phyloP scores from a whole-genome alignment of 2,329 filamentous ascomycete genomes.

The Aspergillus ibericus region DNA sequence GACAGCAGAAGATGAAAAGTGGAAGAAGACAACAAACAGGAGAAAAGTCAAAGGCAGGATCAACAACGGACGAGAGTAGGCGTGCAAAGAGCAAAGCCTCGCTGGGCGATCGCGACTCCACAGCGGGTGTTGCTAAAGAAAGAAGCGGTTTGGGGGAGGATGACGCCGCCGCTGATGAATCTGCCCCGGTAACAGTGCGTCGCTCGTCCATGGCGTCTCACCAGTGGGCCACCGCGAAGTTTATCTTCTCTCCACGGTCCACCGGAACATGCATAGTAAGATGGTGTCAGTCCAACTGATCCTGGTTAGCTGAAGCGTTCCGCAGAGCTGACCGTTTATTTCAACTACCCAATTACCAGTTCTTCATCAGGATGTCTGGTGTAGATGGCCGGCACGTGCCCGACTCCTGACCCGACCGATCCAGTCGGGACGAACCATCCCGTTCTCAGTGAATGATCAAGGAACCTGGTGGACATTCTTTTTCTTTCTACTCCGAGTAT shows the following conservation, averaged over 20 bases:
- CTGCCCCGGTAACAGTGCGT: background rate
- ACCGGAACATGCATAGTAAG: background rate
- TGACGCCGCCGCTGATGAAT: constrained; percentile 6
- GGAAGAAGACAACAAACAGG: constrained; percentile 5
- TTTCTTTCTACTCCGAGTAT: no score
- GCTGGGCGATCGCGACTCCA: constrained; percentile 18
- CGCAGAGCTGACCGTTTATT: no score
- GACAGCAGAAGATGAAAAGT: background rate
- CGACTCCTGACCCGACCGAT: no score
- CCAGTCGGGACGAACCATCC: no score
- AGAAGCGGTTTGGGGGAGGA: constrained; percentile 9
- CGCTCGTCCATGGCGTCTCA: background rate
- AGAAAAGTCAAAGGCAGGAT: background rate
- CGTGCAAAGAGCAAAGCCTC: constrained; percentile 14
- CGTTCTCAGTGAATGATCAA: no score
- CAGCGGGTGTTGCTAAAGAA: constrained; percentile 25
- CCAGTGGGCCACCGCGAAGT: background rate
- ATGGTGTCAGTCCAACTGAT: background rate
- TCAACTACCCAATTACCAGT: no score
- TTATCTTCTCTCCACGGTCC: background rate
- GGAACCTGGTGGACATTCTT: no score
- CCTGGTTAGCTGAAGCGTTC: background rate
- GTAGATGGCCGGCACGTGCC: no score
- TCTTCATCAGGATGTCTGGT: no score
- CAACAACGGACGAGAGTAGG: background rate